Base-by-base conservation (phyloP, 768 basidiomycete genomes). In the Xerocomellus dryophilus region DNA sequence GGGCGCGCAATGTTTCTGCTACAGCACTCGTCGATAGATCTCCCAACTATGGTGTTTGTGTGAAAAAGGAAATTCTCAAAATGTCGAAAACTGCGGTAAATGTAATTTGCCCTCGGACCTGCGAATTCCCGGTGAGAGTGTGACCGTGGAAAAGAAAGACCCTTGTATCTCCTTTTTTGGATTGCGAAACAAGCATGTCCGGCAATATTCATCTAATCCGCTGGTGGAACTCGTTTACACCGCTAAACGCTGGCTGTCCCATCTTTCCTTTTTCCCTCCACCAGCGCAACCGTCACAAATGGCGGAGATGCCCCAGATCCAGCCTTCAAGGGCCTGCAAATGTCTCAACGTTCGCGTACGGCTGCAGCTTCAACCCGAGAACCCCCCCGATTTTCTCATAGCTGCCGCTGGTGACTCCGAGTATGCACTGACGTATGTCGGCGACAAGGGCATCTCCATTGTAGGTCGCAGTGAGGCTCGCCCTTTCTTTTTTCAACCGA, bases 261-360 rank as follows among this genome's bases (percentile, higher is more conserved):
- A 46, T 32, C 55, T 48, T 61, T 50, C 49, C 55, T 60, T 58
- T 58, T 45, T 53, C 44, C 60, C 58, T 34, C 58, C 60, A 60
- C 58, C 53, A 61, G 21, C 53, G 21, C 55, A 2, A 5, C 57
- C 54, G 51, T 51, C 51, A 5, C 35, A 18, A 48, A 71, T 71
- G 70, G 54, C 60, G 58, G 55, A 66, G 32, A 39, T 53, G 43
- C 54, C 50, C 56, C 53, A 56, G 21, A 58, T 60, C 53, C 36
- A 18, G 21, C 54, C 54, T 44, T 57, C 57, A 34, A 82, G 78
- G 71, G 76, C 87, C 50, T 90, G 88, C 69, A 78, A 73, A 65
- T 90, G 88, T 61, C 80, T 90, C 54, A 90, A 90, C 64, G 76
- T 90, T 43, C 81, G 79, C 57, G 78, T 89, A 56, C 71, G 68